These are phyloP conservation scores for Avena sativa DNA, from an alignment of 176 grass and related monocot species.

Conservation along the genomic window DNA sequence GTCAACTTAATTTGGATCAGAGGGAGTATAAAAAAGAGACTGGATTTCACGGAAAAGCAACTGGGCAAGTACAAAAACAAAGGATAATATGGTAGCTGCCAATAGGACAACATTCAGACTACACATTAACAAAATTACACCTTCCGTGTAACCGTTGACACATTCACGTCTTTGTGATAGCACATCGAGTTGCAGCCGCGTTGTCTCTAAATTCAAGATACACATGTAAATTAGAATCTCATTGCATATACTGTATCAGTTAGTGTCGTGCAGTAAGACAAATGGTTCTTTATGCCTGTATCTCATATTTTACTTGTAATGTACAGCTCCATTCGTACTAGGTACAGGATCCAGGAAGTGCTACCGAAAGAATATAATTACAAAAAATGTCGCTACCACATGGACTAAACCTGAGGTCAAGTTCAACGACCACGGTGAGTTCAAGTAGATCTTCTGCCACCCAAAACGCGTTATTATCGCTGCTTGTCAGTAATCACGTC, in stretches of 20 bases:
- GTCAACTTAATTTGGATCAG: no score
- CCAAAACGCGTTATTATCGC: neutral
- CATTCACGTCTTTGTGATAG: neutral
- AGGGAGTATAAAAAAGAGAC: neutral
- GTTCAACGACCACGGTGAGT: neutral
- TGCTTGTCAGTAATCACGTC: neutral
- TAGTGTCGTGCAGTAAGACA: neutral
- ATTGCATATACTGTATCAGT: conserved; percentile 4
- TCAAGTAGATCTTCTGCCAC: neutral
- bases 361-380: neutral
- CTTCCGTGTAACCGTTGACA: neutral
- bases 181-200: neutral
- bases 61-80: conserved; percentile 7
- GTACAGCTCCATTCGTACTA: conserved; percentile 27
- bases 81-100: neutral
- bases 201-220: neutral
- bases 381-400: conserved; percentile 6
- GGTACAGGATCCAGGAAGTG: conserved; percentile 25
- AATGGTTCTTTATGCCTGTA: neutral
- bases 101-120: neutral
- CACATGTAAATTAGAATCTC: neutral
- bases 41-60: neutral
- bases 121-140: neutral
- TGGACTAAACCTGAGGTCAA: neutral
- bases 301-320: neutral